Base-by-base conservation (phyloP, 2,329 filamentous ascomycete species). In the Sphaceloma murrayae region DNA sequence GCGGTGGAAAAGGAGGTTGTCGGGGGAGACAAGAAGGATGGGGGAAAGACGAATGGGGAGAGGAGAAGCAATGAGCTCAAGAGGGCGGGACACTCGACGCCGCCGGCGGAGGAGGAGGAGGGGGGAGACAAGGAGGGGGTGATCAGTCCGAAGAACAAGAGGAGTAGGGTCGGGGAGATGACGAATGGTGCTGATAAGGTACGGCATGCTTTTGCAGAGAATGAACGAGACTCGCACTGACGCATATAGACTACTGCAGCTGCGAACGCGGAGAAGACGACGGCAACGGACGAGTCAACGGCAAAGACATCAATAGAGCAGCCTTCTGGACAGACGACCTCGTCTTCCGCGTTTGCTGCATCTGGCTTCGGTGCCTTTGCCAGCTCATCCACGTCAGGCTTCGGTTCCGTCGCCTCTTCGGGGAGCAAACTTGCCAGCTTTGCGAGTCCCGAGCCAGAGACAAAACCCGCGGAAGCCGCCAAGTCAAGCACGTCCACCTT, bases 281-380 rank as follows among this genome's bases (percentile, higher is more conserved):
- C n/a, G 44, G 6, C 16, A 6, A 43, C 21, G 13, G 17, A 22
- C 3, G 16, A 33, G 14, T 4, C 31, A 16, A 14, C 33, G 38
- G 22, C 19, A 14, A 18, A 22, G 33, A 10, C 32, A 18, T 18
- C 39, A 29, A 46, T 19, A n/a, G 24, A 7, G 31, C 34, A 50
- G 56, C 46, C 60, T 30, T 13, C 21, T 11, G 14, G 14, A 10
- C 60, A 66, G 24, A n/a, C 11, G 46, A 65, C 66, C 4, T 65
- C 67, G 4, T 49, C 62, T 3, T 61, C 61, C 31, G 67, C 67
- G 5, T 83, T 83, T 56, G 67, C 67, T 32, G 56, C 62, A 2
- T 70, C 67, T 27, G 66, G 60, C 13, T 70, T 71, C 45, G 59
- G 66, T 39, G 60, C 62, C 3, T 61, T 70, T 29, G 57, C 67